These are phyloP conservation scores for Lasiosphaeria miniovina DNA, from an alignment of 495 filamentous ascomycete genomes.

Conservation along the genomic window DNA sequence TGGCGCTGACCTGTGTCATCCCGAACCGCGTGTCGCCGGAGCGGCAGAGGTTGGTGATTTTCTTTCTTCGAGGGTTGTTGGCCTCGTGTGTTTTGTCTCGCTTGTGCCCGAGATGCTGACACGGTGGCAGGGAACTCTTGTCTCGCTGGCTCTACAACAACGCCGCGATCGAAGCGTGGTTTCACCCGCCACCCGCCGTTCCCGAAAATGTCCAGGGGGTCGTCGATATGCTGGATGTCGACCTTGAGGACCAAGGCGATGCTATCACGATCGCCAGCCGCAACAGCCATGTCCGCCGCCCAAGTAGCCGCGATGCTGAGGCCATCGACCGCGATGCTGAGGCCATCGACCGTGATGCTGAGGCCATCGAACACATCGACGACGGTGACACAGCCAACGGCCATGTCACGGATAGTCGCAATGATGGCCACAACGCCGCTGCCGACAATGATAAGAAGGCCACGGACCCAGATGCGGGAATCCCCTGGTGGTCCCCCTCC, in stretches of 20 bases:
- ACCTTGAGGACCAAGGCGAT: too few relatives aligned
- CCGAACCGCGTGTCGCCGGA: conserved; percentile 15
- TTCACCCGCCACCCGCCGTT: background rate
- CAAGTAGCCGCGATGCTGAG: too few relatives aligned
- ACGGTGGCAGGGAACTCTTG: background rate
- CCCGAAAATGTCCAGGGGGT: too few relatives aligned
- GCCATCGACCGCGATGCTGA: too few relatives aligned
- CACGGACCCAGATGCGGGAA: background rate
- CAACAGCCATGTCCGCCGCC: too few relatives aligned
- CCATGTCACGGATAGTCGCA: too few relatives aligned
- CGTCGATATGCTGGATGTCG: too few relatives aligned
- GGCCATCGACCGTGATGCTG: too few relatives aligned
- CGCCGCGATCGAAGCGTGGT: background rate
- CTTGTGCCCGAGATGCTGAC: background rate
- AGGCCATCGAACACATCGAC: too few relatives aligned
- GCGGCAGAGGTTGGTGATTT: background rate
- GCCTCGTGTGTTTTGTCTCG: background rate
- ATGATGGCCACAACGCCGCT: too few relatives aligned
- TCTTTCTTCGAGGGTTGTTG: background rate
- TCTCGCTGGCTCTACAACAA: conserved; percentile 10
- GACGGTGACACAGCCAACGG: too few relatives aligned
- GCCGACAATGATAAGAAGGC: background rate
- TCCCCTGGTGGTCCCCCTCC: conserved; percentile 4
- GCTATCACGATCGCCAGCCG: too few relatives aligned
- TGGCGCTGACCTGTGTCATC: conserved; percentile 14